These are phyloP conservation scores for Bertia moriformis DNA, from an alignment of 2,329 filamentous ascomycete species.

Conservation along the genomic window DNA sequence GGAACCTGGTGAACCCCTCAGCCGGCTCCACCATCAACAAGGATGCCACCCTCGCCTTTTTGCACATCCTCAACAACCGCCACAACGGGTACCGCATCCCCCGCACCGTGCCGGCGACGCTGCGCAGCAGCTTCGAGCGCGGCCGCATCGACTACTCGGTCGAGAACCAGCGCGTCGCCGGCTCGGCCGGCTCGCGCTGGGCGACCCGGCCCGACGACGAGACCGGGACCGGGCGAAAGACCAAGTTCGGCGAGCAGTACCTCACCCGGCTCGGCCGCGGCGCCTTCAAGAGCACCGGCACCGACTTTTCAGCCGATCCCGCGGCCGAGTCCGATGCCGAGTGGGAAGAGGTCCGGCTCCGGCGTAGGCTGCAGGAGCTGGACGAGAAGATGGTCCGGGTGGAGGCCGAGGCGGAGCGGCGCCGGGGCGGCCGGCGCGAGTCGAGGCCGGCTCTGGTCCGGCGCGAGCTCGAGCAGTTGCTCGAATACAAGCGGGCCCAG, in stretches of 20 bases:
- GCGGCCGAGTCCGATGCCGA: slow-evolving; percentile 73
- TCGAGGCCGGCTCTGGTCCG: slow-evolving; percentile 84
- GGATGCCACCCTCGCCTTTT: slow-evolving; percentile 82
- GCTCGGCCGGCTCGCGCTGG: slow-evolving; percentile 55
- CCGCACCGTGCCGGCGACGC: slow-evolving; percentile 75
- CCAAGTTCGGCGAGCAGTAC: slow-evolving; percentile 95
- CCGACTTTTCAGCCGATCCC: slow-evolving; percentile 85
- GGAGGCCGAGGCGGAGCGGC: slow-evolving; percentile 56
- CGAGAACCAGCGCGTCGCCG: slow-evolving; percentile 53
- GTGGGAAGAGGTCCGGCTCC: slow-evolving; percentile 92
- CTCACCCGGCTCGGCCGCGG: slow-evolving; percentile 77
- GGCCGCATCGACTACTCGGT: slow-evolving; percentile 95
- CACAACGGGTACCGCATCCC: slow-evolving; percentile 93
- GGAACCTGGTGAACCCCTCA: slow-evolving; percentile 94
- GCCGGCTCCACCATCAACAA: slow-evolving; percentile 75
- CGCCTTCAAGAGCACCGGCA: slow-evolving; percentile 68
- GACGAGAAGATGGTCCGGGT: slow-evolving; percentile 77
- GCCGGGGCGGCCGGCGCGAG: slow-evolving; percentile 50
- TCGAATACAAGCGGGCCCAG: slow-evolving; percentile 84
- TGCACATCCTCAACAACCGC: slow-evolving; percentile 90
- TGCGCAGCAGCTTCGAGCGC: slow-evolving; percentile 81
- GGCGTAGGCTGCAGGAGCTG: slow-evolving; percentile 79
- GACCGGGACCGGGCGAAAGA: slow-evolving; percentile 76
- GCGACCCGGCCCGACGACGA: slow-evolving; percentile 64
- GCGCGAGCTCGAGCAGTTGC: slow-evolving; percentile 78